Evolutionary conservation across 2,329 filamentous ascomycete genomes (phyloP).

Genomic region (Davidsoniella eucalypti): DNA sequence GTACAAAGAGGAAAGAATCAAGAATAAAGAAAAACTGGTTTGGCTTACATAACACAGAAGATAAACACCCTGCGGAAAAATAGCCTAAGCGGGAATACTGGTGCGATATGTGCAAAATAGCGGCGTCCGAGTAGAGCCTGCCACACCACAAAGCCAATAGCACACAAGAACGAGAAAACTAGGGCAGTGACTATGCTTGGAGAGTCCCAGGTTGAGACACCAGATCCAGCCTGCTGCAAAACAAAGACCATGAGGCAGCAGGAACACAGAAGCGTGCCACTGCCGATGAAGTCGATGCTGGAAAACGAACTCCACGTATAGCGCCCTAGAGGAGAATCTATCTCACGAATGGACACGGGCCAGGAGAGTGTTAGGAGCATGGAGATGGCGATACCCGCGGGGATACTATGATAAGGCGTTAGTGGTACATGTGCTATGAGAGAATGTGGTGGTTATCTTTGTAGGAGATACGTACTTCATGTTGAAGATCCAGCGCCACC

Average conservation of each 20-base stretch:
- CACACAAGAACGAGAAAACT: conserved; percentile 29
- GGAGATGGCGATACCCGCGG: conserved; percentile 27
- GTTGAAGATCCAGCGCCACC: conserved; percentile 45
- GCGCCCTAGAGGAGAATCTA: conserved; percentile 2
- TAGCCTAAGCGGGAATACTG: conserved; percentile 37
- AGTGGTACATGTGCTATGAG: too few species aligned
- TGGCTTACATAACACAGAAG: conserved; percentile 31
- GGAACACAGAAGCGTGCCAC: conserved; percentile 31
- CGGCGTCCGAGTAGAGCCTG: conserved; percentile 28
- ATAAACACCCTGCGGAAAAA: conserved; percentile 33
- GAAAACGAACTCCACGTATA: conserved; percentile 26
- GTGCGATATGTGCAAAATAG: conserved; percentile 27
- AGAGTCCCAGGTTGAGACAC: conserved; percentile 34
- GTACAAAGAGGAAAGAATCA: not conserved
- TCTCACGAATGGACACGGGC: conserved; percentile 8
- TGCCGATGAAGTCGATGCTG: conserved; percentile 36
- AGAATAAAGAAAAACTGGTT: not conserved
- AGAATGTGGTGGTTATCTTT: not conserved
- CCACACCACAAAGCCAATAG: conserved; percentile 33
- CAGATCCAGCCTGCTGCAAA: conserved; percentile 39
- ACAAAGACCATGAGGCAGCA: conserved; percentile 39
- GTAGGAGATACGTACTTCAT: conserved; percentile 32
- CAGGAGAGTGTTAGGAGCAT: conserved; percentile 22
- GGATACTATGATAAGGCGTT: conserved; percentile 23
- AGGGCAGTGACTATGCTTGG: conserved; percentile 33